Base-by-base conservation (phyloP, 805 yeast genomes). In the Candida maris region DNA sequence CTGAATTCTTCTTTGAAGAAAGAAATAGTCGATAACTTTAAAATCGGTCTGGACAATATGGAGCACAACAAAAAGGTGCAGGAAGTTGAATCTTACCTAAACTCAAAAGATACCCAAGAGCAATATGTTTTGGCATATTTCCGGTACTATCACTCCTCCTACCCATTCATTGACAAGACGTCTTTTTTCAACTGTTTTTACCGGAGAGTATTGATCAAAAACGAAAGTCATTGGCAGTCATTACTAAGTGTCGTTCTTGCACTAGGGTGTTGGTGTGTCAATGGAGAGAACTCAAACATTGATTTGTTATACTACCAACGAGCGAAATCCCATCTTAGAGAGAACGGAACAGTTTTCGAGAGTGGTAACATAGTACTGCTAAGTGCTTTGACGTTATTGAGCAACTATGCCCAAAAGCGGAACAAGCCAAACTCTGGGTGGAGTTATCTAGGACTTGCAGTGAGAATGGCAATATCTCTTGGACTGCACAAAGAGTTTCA, bases 371-470 rank as follows among this genome's bases (percentile, higher is more conserved):
- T 77, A 7, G 67, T 72, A n/a, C 53, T 79, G 20, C 62, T 79
- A 7, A 71, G 71, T 31, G 71, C 81, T 1, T 59, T 77, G 23
- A 65, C 76, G 4, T 51, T 80, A 23, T 54, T 81, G 34, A 71
- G 81, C 39, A 74, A 74, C 44, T 81, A 79, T 56, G 72, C 76
- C 8, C 84, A 77, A 50, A 77, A 77, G 57, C 66, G 83, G 33
- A 75, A 79, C 47, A 77, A 76, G 46, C 80, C 82, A 37, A 79
- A 79, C 54, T 71, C 85, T 0, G 81, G 81, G 17, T 81, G 85
- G 82, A 76, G 76, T 47, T 77, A 74, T 44, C 59, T 78, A 23
- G 86, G 87, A 9, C 60, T 77, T 13, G 80, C 84, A 0, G 70
- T 77, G 6, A 63, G 82, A 42, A 78, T 80, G 81, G 85, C 86